Percentiles rank a stretch among this genome's conserved stretches.
These are phyloP conservation scores for Aspergillus funiculosus DNA, from an alignment of 495 filamentous ascomycete species.

Conservation along the genomic window DNA sequence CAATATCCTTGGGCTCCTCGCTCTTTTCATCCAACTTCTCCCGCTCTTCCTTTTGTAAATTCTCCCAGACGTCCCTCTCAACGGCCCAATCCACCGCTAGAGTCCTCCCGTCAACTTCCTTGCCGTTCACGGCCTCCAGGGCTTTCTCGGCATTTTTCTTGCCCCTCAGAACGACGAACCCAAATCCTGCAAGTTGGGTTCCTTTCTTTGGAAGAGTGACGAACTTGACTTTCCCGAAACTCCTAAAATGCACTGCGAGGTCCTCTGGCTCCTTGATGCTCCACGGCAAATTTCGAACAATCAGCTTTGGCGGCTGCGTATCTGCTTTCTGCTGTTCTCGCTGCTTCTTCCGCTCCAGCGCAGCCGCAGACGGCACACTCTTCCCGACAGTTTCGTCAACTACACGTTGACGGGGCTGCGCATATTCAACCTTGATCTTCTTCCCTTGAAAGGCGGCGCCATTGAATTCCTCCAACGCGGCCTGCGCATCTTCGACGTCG, in stretches of 20 bases:
- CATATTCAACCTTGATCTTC: slow-evolving; percentile 79
- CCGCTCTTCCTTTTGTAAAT: slow-evolving; percentile 42
- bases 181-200: slow-evolving; percentile 75
- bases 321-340: slow-evolving; percentile 52
- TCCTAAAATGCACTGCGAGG: slow-evolving; percentile 67
- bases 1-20: slow-evolving; percentile 25
- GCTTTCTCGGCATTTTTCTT: slow-evolving; percentile 90
- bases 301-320: slow-evolving; percentile 69
- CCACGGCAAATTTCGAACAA: slow-evolving; percentile 95
- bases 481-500: slow-evolving; percentile 81
- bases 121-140: slow-evolving; percentile 78
- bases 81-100: slow-evolving; percentile 96
- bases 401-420: slow-evolving; percentile 75
- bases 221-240: slow-evolving; percentile 84
- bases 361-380: slow-evolving; percentile 42
- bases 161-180: slow-evolving; percentile 83
- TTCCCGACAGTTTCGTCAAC: slow-evolving; percentile 45
- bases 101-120: slow-evolving; percentile 76
- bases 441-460: slow-evolving; percentile 66
- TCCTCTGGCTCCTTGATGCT: slow-evolving; percentile 83
- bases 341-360: slow-evolving; percentile 50
- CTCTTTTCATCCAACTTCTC: slow-evolving; percentile 22
- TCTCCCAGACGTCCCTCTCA: slow-evolving; percentile 80
- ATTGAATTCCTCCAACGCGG: slow-evolving; percentile 72
- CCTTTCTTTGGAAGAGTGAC: slow-evolving; percentile 72